Base-by-base conservation (phyloP, 331 rosid species). In the Erythrophleum ivorense region DNA sequence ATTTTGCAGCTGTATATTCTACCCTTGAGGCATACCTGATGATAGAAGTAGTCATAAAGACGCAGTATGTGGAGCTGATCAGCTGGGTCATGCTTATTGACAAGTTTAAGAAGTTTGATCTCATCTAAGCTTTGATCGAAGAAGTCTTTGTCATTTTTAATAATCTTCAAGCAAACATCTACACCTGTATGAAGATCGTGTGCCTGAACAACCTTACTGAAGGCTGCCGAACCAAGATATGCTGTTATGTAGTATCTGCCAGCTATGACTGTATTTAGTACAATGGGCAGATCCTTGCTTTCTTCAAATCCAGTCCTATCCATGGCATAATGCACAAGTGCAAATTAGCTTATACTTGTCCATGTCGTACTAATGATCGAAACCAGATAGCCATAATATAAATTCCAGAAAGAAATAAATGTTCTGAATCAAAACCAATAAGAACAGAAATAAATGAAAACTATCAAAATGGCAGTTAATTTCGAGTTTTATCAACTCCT, bases 241-340 rank as follows among this genome's bases (percentile, higher is more conserved):
- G 94, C 98, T 6, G 98, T 96, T 34, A 96, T 45, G 65, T 89
- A 92, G 86, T 96, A 96, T 84, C 99, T 88, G 68, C 99, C 91
- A 24, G 97, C 99, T 77, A 96, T 78, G 78, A 96, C 85, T 5
- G 93, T 81, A 77, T 94, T 94, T 81, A 94, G 82, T 86, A 92
- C 97, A 85, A 96, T 91, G 5, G 97, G 97, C 21, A 96, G 75
- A 80, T 96, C 99, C 94, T 94, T 96, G 92, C 81, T 92, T 84
- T 88, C 99, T 90, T 96, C 99, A 81, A 96, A 96, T 80, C 99
- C 99, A 73, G 99, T 96, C 95, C 99, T 96, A 88, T 54, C 83
- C 63, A 85, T 60, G 81, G 86, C 81, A 88, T 48, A 90, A 87
- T 74, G 70, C 40, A 84, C 69, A 52, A 82, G 81, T 58, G 43